phyloP scores from a whole-genome alignment of 805 yeast species.

The Dipodascus albidus region DNA sequence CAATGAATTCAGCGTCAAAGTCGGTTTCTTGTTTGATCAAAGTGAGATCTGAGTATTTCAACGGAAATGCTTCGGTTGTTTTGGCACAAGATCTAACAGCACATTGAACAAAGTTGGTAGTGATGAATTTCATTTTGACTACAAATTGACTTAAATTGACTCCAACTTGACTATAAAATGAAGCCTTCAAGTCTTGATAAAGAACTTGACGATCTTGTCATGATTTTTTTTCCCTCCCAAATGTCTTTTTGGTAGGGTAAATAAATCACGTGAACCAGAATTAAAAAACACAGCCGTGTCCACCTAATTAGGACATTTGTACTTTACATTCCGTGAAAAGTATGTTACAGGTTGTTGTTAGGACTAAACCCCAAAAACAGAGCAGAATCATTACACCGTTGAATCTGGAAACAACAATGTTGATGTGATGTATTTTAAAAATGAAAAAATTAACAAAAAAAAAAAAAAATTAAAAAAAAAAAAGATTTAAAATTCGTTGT shows the following conservation, averaged over 20 bases:
- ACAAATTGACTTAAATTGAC: too few species aligned
- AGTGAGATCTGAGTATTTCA: slow-evolving; percentile 56
- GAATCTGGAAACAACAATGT: too few species aligned
- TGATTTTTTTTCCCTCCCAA: neutral
- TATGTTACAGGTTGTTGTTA: neutral
- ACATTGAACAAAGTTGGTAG: slow-evolving; percentile 95
- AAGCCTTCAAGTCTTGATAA: too few species aligned
- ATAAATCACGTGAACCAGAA: neutral
- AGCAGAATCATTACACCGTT: too few species aligned
- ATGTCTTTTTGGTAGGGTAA: neutral
- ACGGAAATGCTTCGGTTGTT: slow-evolving; percentile 69
- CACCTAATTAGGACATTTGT: too few species aligned
- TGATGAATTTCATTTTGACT: slow-evolving; percentile 67
- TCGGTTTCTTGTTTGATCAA: slow-evolving; percentile 69
- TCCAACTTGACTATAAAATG: too few species aligned
- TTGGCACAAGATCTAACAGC: slow-evolving; percentile 74
- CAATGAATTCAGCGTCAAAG: slow-evolving; percentile 69
- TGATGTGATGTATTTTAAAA: too few species aligned
- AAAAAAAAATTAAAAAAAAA: too few species aligned
- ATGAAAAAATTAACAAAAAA: too few species aligned
- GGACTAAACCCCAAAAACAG: neutral
- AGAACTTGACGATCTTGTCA: neutral
- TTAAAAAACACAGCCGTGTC: too few species aligned
- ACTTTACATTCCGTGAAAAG: too few species aligned
- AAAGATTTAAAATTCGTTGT: too few species aligned